These are phyloP conservation scores for Deinandra increscens DNA, from an alignment of 129 eudicot genomes.

Conservation along the genomic window DNA sequence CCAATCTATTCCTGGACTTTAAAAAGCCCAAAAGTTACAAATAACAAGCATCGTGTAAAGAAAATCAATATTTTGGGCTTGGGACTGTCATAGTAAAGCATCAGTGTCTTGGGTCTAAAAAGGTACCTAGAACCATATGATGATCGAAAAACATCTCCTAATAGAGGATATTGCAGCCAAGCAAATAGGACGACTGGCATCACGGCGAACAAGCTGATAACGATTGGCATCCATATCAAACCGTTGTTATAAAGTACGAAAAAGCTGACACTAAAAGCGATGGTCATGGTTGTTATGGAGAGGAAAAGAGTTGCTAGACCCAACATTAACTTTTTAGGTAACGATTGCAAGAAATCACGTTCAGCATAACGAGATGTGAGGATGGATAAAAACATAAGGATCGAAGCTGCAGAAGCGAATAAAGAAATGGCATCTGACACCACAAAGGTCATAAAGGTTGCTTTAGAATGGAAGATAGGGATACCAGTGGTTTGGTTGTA, in stretches of 20 bases:
- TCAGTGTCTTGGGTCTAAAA: constrained; percentile 25
- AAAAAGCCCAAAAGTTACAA: neutral
- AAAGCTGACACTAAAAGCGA: constrained; percentile 41
- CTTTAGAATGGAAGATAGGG: constrained; percentile 31
- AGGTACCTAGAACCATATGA: constrained; percentile 41
- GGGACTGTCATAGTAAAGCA: constrained; percentile 15
- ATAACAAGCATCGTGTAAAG: neutral
- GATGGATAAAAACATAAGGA: constrained; percentile 48
- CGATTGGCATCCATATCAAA: constrained; percentile 33
- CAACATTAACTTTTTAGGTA: constrained; percentile 40
- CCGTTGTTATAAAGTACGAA: constrained; percentile 30
- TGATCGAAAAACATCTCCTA: constrained; percentile 38
- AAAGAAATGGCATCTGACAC: constrained; percentile 42
- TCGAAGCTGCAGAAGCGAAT: constrained; percentile 42
- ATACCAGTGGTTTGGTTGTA: constrained; percentile 27
- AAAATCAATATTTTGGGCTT: neutral
- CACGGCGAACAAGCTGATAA: constrained; percentile 33
- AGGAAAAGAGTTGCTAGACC: constrained; percentile 44
- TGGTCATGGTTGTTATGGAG: constrained; percentile 37
- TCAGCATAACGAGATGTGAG: constrained; percentile 60
- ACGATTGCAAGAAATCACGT: constrained; percentile 46
- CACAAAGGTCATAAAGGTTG: constrained; percentile 27
- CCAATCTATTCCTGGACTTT: neutral
- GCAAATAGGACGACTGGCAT: constrained; percentile 41
- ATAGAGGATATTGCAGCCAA: constrained; percentile 47